phyloP scores from a whole-genome alignment of 75 land plant species.

The Cryptomeria japonica region DNA sequence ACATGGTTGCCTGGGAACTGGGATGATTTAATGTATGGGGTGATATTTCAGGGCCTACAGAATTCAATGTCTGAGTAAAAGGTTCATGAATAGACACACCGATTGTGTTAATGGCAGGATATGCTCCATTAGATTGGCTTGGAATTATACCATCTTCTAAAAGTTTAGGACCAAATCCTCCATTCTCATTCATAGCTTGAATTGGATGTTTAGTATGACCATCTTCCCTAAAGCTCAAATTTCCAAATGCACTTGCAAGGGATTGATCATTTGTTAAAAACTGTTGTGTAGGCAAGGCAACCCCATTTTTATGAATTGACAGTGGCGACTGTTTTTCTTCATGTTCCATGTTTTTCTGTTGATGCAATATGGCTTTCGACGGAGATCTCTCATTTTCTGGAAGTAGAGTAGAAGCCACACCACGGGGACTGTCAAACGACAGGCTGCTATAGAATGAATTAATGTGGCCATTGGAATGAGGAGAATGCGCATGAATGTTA shows the following conservation, averaged over 20 bases:
- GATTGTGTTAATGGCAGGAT: not conserved
- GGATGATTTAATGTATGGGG: conserved; percentile 2
- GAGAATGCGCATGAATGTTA: not conserved
- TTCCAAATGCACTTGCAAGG: conserved; percentile 32
- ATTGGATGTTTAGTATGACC: not conserved
- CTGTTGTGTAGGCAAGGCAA: not conserved
- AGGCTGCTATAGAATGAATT: conserved; percentile 2
- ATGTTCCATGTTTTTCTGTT: not conserved
- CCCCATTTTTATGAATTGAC: conserved; percentile 2
- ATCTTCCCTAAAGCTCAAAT: conserved; percentile 16
- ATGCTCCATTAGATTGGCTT: conserved; percentile 4
- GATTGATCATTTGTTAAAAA: conserved; percentile 17
- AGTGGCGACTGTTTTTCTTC: not conserved
- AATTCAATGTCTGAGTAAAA: conserved; percentile 11
- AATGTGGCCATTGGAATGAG: not conserved
- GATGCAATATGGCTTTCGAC: not conserved
- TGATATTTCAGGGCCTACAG: not conserved
- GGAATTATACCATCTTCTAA: not conserved
- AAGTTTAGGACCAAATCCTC: conserved; percentile 6
- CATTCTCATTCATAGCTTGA: conserved; percentile 5
- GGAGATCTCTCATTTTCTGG: not conserved
- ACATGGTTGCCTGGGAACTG: not conserved
- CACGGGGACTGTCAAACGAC: not conserved
- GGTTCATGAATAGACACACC: conserved; percentile 13
- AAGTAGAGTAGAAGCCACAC: not conserved